phyloP scores from a whole-genome alignment of 148 eudicot genomes.

The Rheum nobile region DNA sequence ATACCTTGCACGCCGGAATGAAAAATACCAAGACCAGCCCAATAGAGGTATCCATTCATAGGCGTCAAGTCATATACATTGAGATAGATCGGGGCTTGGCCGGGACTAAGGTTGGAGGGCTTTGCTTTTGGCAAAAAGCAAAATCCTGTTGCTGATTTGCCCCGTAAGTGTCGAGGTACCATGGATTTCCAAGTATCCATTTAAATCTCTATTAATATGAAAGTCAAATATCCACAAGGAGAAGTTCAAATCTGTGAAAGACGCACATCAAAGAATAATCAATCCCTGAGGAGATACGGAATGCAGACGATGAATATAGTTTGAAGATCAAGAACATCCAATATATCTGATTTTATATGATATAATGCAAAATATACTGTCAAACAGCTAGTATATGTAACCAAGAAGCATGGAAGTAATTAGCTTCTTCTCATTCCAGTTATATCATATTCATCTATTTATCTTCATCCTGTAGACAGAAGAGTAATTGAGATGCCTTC shows the following conservation, averaged over 20 bases:
- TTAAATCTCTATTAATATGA: background rate
- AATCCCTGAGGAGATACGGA: background rate
- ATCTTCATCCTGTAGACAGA: background rate
- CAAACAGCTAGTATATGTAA: too few relatives aligned
- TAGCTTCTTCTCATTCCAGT: background rate
- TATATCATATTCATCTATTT: background rate
- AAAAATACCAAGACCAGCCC: conserved; percentile 94
- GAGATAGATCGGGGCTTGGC: conserved; percentile 57
- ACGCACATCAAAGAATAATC: background rate
- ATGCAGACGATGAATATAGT: background rate
- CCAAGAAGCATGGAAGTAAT: background rate
- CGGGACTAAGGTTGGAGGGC: conserved; percentile 34
- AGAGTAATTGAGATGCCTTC: background rate
- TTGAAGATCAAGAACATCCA: background rate
- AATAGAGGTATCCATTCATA: conserved; percentile 76
- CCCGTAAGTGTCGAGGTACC: conserved; percentile 41
- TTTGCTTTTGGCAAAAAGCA: conserved; percentile 50
- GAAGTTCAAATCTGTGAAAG: background rate
- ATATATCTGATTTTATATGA: background rate
- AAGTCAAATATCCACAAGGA: conserved; percentile 1
- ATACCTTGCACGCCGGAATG: conserved; percentile 98
- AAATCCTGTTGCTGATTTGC: conserved; percentile 50
- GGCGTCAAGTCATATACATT: conserved; percentile 89
- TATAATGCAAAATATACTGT: background rate
- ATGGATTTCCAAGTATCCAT: conserved; percentile 38